phyloP scores from a whole-genome alignment of 805 yeast species.

The Nakazawaea peltata region DNA sequence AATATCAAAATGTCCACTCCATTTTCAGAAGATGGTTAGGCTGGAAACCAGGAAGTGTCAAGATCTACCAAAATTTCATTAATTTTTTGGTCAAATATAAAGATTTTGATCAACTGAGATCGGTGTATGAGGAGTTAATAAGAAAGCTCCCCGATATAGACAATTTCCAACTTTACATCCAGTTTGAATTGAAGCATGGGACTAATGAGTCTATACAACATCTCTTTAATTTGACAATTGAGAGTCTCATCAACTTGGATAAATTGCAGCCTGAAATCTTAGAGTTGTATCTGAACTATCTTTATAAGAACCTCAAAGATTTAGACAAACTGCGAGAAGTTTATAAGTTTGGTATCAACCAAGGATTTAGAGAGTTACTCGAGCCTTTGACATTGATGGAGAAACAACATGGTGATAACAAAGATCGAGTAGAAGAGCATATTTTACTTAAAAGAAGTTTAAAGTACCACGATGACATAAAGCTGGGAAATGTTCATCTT shows the following conservation, averaged over 20 bases:
- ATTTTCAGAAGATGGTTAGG: constrained; percentile 75
- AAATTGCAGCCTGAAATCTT: constrained; percentile 31
- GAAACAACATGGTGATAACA: constrained; percentile 48
- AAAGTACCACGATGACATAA: constrained; percentile 42
- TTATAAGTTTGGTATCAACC: constrained; percentile 39
- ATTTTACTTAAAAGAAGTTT: constrained; percentile 45
- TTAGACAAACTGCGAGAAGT: constrained; percentile 56
- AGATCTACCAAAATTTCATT: constrained; percentile 71
- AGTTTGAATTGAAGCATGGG: constrained; percentile 55
- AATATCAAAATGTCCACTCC: constrained; percentile 49
- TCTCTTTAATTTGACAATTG: constrained; percentile 62
- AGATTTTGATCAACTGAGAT: constrained; percentile 44
- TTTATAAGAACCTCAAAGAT: constrained; percentile 43
- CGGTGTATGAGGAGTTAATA: constrained; percentile 50
- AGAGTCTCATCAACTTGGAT: constrained; percentile 29
- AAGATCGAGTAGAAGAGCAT: constrained; percentile 42
- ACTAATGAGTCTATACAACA: constrained; percentile 40
- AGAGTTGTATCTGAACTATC: constrained; percentile 65
- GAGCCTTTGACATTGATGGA: constrained; percentile 48
- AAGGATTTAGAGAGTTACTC: constrained; percentile 31
- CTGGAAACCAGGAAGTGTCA: constrained; percentile 55
- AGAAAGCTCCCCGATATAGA: constrained; percentile 39
- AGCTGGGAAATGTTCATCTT: constrained; percentile 45
- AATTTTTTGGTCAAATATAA: constrained; percentile 62
- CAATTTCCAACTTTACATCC: constrained; percentile 72